These are phyloP conservation scores for Pulveroboletus sp. DNA, from an alignment of 768 basidiomycete genomes.

Conservation along the genomic window DNA sequence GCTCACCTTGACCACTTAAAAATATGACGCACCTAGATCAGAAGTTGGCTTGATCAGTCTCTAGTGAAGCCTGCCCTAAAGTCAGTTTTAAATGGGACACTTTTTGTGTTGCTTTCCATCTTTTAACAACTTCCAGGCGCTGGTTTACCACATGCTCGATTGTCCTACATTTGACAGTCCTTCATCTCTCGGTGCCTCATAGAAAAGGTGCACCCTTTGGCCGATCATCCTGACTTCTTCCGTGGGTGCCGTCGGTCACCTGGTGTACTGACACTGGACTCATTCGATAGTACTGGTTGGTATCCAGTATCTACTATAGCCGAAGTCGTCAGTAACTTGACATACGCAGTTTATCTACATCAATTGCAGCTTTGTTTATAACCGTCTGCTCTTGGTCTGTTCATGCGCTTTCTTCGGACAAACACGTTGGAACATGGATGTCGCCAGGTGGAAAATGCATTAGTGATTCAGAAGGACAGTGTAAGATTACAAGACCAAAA, in stretches of 20 bases:
- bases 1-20: background rate
- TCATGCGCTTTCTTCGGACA: too few species aligned
- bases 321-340: too few species aligned
- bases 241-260: slow-evolving; percentile 61
- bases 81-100: background rate
- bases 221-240: slow-evolving; percentile 43
- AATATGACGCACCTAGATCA: background rate
- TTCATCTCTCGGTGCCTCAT: slow-evolving; percentile 58
- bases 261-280: slow-evolving; percentile 50
- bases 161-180: slow-evolving; percentile 41
- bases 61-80: slow-evolving; percentile 47
- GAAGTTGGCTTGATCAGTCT: too few species aligned
- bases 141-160: slow-evolving; percentile 55
- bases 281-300: background rate
- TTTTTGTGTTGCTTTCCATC: slow-evolving; percentile 33
- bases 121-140: slow-evolving; percentile 67
- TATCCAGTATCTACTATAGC: too few species aligned
- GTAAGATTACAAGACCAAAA: too few species aligned
- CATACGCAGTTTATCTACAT: too few species aligned
- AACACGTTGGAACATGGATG: too few species aligned
- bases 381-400: too few species aligned
- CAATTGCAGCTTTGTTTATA: too few species aligned
- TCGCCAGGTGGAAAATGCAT: too few species aligned
- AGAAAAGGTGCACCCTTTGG: slow-evolving; percentile 59
- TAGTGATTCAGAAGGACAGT: too few species aligned